These are phyloP conservation scores for Podila clonocystis DNA, from an alignment of 192 early-diverging fungal species.

Conservation along the genomic window DNA sequence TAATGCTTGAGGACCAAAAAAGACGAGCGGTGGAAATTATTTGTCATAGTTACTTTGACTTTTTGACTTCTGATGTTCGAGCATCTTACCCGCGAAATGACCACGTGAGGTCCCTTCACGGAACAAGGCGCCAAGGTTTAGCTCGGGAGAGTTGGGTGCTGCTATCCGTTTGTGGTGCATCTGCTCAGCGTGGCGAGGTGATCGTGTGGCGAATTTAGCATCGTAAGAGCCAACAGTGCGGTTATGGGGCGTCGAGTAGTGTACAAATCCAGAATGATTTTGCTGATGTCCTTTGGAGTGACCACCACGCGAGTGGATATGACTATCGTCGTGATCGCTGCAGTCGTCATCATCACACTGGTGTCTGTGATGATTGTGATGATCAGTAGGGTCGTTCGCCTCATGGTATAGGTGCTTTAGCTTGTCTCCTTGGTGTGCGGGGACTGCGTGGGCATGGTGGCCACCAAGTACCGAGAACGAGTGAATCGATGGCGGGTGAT, in stretches of 20 bases:
- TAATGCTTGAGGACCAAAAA: no score
- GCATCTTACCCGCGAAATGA: background rate
- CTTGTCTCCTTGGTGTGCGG: background rate
- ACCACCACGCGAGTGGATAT: background rate
- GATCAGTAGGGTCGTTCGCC: background rate
- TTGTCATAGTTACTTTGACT: no score
- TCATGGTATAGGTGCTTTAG: background rate
- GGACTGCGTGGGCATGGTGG: background rate
- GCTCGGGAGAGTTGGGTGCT: background rate
- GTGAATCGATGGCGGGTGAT: background rate
- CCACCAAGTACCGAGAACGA: background rate
- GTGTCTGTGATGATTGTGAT: slow-evolving; percentile 1
- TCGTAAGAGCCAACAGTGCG: background rate
- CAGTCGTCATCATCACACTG: slow-evolving; percentile 1
- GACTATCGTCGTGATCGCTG: background rate
- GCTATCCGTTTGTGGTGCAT: no score
- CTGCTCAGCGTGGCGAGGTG: no score
- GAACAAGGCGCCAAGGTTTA: background rate
- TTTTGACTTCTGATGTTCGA: no score
- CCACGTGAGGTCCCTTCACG: background rate
- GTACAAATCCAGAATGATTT: background rate
- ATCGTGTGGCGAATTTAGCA: background rate
- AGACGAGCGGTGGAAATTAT: no score
- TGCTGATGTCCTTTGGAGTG: background rate
- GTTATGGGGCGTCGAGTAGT: background rate